Percentiles rank a stretch among this genome's conserved stretches.
Evolutionary conservation across 805 yeast species (phyloP).

Genomic region (Ogataea ramenticola): DNA sequence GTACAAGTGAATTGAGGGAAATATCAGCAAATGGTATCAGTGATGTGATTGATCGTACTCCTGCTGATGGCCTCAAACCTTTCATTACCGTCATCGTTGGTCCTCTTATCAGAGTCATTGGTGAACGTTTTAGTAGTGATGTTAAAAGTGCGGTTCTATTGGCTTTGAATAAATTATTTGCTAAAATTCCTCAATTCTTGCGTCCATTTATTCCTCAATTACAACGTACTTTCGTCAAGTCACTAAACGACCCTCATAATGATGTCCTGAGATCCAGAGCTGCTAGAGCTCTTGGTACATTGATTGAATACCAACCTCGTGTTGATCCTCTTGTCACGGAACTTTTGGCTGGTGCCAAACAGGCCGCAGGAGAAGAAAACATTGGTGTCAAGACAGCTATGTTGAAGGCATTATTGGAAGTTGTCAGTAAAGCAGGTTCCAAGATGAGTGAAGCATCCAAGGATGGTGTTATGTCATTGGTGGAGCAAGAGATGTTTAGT

Average conservation of each 20-base stretch:
- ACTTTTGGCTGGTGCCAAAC: constrained; percentile 66
- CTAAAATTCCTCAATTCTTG: constrained; percentile 81
- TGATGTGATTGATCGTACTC: constrained; percentile 77
- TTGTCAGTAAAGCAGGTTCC: constrained; percentile 70
- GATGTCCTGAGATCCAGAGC: constrained; percentile 76
- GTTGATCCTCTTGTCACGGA: constrained; percentile 90
- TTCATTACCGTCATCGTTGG: constrained; percentile 93
- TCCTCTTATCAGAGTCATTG: constrained; percentile 95
- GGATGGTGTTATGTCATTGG: constrained; percentile 56
- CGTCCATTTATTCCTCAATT: constrained; percentile 96
- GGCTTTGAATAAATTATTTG: constrained; percentile 72
- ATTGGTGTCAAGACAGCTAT: constrained; percentile 77
- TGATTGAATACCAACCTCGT: constrained; percentile 85
- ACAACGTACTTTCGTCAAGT: constrained; percentile 93
- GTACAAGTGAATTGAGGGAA: constrained; percentile 77
- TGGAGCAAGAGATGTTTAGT: constrained; percentile 57
- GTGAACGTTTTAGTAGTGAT: constrained; percentile 87
- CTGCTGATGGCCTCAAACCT: constrained; percentile 73
- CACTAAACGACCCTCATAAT: constrained; percentile 70
- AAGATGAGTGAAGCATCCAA: constrained; percentile 73
- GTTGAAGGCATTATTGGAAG: constrained; percentile 78
- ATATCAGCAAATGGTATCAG: constrained; percentile 84
- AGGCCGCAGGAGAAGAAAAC: constrained; percentile 38
- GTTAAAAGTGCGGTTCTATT: constrained; percentile 89
- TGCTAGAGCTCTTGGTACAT: constrained; percentile 81